Base-by-base conservation (phyloP, 1,139 yeast genomes). In the Taphrina populina region DNA sequence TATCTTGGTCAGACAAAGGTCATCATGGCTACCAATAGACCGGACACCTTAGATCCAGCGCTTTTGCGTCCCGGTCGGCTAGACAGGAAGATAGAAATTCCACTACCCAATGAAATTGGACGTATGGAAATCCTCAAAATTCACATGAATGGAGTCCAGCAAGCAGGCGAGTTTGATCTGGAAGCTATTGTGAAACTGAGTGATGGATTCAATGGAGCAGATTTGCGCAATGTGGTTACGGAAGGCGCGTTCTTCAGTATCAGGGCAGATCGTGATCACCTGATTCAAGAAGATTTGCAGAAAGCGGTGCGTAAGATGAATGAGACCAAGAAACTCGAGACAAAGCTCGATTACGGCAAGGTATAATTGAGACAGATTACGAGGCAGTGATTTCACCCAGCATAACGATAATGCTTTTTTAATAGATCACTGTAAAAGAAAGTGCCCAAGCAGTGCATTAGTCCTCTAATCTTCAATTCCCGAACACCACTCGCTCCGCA, bases 191-290 rank as follows among this genome's bases (percentile, higher is more conserved):
- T 92, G 35, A 90, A 92, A 73, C 88, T 92, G 96, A 84, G 95
- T 71, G 98, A 94, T 72, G 98, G 98, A 1, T 92, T 94, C 73
- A 94, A 94, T 71, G 99, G 99, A 72, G 98, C 98, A 4, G 99
- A 94, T 77, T 84, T 94, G 64, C 82, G 98, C 72, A 94, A 94
- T 70, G 96, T 94, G 60, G 80, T 90, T 35, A 94, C 99, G n/a
- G 99, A 94, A 73, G 97, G 96, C 24, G 99, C 98, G 2, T 92
- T 94, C 73, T 88, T 90, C 67, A 98, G 98, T 59, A 94, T 94
- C 65, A 81, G 98, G 72, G 97, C 92, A 66, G 98, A 92, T 69
- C 82, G 98, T 67, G 97, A 92, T 69, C 87, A 88, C 72, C 88
- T 94, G 65, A 71, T 87, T 57, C 98, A 94, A 70, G 84, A 86